phyloP scores from a whole-genome alignment of 371 early-diverging fungal genomes.

The Batrachochytrium dendrobatidis region DNA sequence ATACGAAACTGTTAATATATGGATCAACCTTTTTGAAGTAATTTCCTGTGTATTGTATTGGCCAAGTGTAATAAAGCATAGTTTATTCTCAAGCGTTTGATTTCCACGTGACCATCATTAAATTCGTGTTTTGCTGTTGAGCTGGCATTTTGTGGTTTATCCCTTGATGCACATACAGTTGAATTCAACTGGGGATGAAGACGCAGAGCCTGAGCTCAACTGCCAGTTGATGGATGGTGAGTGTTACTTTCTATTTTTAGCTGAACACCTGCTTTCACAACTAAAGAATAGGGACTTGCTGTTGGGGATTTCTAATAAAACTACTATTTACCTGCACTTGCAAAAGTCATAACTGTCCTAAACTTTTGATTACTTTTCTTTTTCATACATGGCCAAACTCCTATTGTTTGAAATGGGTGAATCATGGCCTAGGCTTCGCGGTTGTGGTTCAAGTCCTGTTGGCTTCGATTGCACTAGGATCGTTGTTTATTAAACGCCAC shows the following conservation, averaged over 20 bases:
- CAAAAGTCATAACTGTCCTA: background rate
- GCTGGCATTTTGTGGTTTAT: too few relatives aligned
- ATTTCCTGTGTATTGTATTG: too few relatives aligned
- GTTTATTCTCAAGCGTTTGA: too few relatives aligned
- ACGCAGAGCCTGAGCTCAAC: constrained; percentile 4
- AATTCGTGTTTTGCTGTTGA: too few relatives aligned
- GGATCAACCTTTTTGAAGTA: too few relatives aligned
- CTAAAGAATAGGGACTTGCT: background rate
- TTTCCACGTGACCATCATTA: too few relatives aligned
- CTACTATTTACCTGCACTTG: background rate
- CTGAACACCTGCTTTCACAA: too few relatives aligned
- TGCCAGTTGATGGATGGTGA: constrained; percentile 19
- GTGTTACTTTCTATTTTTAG: background rate
- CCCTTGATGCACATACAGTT: too few relatives aligned
- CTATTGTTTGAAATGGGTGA: too few relatives aligned
- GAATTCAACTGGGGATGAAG: too few relatives aligned
- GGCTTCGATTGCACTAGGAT: constrained; percentile 27
- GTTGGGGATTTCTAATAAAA: background rate
- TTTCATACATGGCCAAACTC: background rate
- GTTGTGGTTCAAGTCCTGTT: constrained; percentile 26
- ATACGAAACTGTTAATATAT: too few relatives aligned
- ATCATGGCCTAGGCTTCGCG: constrained; percentile 22
- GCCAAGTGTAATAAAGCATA: too few relatives aligned
- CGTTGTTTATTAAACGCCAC: constrained; percentile 21
- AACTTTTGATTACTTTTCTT: background rate